Percentiles rank a stretch among this genome's conserved stretches.
Evolutionary conservation across 2,329 filamentous ascomycete genomes (phyloP).

Genomic region (Talaromyces sp.): DNA sequence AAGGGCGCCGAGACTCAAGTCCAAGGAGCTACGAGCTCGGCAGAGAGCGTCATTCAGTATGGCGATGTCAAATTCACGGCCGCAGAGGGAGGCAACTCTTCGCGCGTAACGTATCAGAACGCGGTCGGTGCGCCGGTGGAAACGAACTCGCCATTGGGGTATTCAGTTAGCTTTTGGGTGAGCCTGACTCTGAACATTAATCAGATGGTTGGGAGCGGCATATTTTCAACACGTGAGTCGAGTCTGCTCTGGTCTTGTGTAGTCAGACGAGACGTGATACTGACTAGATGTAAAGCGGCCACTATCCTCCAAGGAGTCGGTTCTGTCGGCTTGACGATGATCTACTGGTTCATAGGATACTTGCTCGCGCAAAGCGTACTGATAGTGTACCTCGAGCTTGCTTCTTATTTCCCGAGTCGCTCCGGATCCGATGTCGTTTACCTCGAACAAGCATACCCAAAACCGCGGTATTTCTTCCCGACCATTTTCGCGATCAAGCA

Average conservation of each 20-base stretch:
- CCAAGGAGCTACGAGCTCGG: not conserved
- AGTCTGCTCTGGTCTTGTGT: not conserved
- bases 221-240: constrained; percentile 59
- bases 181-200: constrained; percentile 58
- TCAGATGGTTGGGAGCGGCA: constrained; percentile 59
- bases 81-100: constrained; percentile 9
- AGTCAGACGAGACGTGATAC: not conserved
- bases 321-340: constrained; percentile 56
- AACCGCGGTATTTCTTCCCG: constrained; percentile 60
- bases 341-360: constrained; percentile 62
- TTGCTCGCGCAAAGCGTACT: constrained; percentile 54
- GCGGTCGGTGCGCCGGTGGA: constrained; percentile 60
- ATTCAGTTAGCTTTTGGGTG: constrained; percentile 52
- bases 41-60: constrained; percentile 8
- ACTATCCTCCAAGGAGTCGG: constrained; percentile 56
- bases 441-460: constrained; percentile 62
- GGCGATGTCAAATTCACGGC: constrained; percentile 8
- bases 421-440: constrained; percentile 64
- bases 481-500: constrained; percentile 60
- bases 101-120: constrained; percentile 41
- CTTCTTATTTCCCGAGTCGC: constrained; percentile 61
- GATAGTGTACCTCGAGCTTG: constrained; percentile 58
- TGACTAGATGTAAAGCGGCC: constrained; percentile 40
- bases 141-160: constrained; percentile 53
- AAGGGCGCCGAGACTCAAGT: constrained; percentile 2